Evolutionary conservation across 345 rosid species (phyloP).

Genomic region (Populus euphratica): DNA sequence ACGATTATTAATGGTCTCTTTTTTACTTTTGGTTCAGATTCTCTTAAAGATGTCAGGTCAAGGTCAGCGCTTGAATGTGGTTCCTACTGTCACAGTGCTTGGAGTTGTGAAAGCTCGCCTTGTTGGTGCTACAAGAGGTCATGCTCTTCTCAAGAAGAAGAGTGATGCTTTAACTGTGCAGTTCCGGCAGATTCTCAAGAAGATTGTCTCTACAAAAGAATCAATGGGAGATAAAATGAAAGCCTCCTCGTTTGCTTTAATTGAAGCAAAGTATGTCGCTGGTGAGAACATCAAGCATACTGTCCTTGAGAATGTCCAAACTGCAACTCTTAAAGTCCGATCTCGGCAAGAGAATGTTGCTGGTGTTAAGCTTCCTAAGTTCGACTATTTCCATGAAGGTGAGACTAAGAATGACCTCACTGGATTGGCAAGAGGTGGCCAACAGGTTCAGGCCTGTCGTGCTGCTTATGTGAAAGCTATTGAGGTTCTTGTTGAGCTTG

Average conservation of each 20-base stretch:
- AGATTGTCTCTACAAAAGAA: constrained; percentile 74
- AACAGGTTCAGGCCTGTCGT: constrained; percentile 84
- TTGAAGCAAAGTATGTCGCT: constrained; percentile 81
- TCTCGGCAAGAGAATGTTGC: constrained; percentile 79
- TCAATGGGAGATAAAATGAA: constrained; percentile 92
- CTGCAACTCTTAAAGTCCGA: constrained; percentile 74
- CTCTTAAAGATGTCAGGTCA: constrained; percentile 68
- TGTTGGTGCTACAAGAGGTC: constrained; percentile 89
- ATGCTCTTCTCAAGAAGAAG: constrained; percentile 94
- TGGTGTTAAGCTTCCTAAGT: constrained; percentile 88
- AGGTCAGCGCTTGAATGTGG: constrained; percentile 74
- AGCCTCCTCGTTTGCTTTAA: constrained; percentile 70
- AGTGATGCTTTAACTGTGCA: constrained; percentile 93
- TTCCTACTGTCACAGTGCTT: constrained; percentile 84
- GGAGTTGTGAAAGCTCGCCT: constrained; percentile 77
- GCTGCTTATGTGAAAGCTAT: constrained; percentile 83
- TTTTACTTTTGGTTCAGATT: constrained; percentile 8
- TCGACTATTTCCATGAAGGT: constrained; percentile 73
- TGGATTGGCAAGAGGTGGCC: constrained; percentile 93
- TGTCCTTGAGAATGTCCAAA: constrained; percentile 79
- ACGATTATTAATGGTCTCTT: neutral
- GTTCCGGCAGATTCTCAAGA: constrained; percentile 79
- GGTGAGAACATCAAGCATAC: constrained; percentile 81
- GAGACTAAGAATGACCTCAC: constrained; percentile 90
- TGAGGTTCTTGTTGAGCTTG: constrained; percentile 89